A percentile compares a stretch with the other conserved stretches of the same genome.
These are phyloP conservation scores for Botrytis fabae DNA, from an alignment of 2,329 filamentous ascomycete species.

Conservation along the genomic window DNA sequence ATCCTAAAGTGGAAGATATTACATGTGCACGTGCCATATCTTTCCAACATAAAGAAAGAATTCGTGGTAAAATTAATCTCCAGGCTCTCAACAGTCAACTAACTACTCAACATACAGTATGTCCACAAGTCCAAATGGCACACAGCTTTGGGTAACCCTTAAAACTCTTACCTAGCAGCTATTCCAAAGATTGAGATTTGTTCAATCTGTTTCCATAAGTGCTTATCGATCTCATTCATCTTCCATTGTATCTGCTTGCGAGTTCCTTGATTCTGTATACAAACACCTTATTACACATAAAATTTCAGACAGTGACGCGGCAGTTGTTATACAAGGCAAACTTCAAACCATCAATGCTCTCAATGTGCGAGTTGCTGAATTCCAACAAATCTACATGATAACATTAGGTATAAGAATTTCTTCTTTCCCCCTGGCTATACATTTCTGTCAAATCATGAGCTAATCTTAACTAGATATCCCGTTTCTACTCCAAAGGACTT, in stretches of 20 bases:
- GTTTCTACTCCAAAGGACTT: neutral
- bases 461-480: rapidly evolving
- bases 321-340: neutral
- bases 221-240: neutral
- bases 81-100: neutral
- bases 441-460: rapidly evolving
- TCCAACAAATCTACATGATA: neutral
- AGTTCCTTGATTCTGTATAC: neutral
- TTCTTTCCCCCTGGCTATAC: neutral
- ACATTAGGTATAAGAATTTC: neutral
- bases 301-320: neutral
- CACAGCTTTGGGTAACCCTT: neutral
- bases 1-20: no score
- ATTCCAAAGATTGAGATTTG: neutral
- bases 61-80: neutral
- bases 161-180: neutral
- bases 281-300: neutral
- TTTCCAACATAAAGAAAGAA: neutral
- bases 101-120: no score
- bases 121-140: rapidly evolving
- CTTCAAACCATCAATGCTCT: neutral
- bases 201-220: neutral
- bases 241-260: neutral
- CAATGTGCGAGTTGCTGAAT: neutral
- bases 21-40: no score